A percentile compares a stretch with the other conserved stretches of the same genome.
phyloP scores from a whole-genome alignment of 345 rosid species.

The Salix exigua region DNA sequence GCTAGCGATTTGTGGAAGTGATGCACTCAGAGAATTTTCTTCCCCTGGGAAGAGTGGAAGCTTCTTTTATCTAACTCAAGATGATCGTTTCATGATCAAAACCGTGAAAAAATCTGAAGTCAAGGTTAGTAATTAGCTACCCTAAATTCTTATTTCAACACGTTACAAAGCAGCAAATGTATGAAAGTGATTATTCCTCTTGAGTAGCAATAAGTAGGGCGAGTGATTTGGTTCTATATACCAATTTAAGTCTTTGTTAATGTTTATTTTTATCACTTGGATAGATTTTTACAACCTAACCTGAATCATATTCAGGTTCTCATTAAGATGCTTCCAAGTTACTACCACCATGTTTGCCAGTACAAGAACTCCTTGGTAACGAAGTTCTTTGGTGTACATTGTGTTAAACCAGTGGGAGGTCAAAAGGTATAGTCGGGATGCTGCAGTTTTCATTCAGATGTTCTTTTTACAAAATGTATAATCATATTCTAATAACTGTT shows the following conservation, averaged over 20 bases:
- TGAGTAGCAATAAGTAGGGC: not conserved
- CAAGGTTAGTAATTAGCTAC: slow-evolving; percentile 39
- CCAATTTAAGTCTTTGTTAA: not conserved
- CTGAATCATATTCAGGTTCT: slow-evolving; percentile 44
- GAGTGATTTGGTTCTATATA: not conserved
- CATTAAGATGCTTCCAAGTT: slow-evolving; percentile 56
- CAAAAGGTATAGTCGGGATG: slow-evolving; percentile 42
- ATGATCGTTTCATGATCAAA: slow-evolving; percentile 65
- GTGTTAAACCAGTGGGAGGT: slow-evolving; percentile 61
- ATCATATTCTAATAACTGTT: slow-evolving; percentile 2
- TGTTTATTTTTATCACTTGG: not conserved
- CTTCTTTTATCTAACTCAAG: slow-evolving; percentile 65
- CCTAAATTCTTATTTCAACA: not conserved
- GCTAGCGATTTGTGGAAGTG: slow-evolving; percentile 67
- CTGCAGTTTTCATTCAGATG: not conserved
- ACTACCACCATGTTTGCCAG: slow-evolving; percentile 60
- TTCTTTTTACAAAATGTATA: not conserved
- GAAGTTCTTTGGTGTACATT: slow-evolving; percentile 70
- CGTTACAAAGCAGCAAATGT: not conserved
- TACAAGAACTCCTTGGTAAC: slow-evolving; percentile 63
- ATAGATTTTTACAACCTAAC: slow-evolving; percentile 1
- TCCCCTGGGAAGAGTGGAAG: slow-evolving; percentile 83
- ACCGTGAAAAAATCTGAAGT: slow-evolving; percentile 74
- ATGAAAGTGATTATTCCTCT: not conserved
- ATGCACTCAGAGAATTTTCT: slow-evolving; percentile 64